A percentile compares a stretch with the other conserved stretches of the same genome.
Conservation (phyloP, 2,329 filamentous ascomycete genomes). For the Triangularia verruculosa region DNA sequence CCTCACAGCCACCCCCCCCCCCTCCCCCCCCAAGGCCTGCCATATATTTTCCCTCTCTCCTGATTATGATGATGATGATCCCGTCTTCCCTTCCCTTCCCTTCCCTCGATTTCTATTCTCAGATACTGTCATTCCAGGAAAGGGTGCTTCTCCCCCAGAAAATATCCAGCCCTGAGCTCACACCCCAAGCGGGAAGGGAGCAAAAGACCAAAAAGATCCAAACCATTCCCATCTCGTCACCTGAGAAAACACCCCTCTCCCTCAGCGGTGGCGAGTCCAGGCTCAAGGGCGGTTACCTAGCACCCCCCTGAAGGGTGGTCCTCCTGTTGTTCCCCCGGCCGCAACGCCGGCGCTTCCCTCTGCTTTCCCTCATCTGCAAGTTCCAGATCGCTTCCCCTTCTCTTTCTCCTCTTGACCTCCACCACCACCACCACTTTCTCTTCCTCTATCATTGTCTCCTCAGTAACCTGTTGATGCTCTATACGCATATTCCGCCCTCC, state of each 20-base stretch:
- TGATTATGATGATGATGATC: neutral
- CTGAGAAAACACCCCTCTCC: neutral
- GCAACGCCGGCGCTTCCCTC: neutral
- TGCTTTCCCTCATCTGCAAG: neutral
- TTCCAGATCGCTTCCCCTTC: neutral
- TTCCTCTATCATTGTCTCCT: neutral
- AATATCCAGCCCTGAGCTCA: neutral
- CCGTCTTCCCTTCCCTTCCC: neutral
- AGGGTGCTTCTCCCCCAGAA: neutral
- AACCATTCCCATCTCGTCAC: neutral
- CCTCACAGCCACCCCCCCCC: neutral
- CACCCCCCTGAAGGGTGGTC: neutral
- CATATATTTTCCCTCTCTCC: neutral
- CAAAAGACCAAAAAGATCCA: neutral
- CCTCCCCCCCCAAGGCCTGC: no score
- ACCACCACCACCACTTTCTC: neutral
- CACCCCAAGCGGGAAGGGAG: neutral
- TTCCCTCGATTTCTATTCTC: neutral
- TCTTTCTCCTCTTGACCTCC: neutral
- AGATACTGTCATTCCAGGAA: neutral
- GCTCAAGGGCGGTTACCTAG: neutral
- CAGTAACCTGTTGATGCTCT: neutral
- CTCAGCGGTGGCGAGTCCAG: neutral
- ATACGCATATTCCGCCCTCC: neutral
- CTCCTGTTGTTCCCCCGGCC: neutral